Evolutionary conservation across 495 filamentous ascomycete genomes (phyloP), one percentile per base, ranked within the genome.

Genomic region (Neurospora sp.): DNA sequence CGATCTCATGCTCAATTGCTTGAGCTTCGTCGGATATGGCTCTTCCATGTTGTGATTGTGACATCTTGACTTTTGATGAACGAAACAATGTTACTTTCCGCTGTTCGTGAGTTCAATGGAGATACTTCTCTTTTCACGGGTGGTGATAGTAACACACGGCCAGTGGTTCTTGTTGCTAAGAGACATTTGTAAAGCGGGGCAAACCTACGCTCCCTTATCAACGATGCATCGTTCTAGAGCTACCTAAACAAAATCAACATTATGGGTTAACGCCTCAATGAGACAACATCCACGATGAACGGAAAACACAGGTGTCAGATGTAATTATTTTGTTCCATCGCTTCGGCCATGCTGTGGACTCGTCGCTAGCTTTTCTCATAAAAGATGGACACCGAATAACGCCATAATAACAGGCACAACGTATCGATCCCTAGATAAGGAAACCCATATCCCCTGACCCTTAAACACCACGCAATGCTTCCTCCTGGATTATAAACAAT

Each of bases 1-100:
- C 78, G 59, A 86, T 81, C 40, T 83, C 81, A 45, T 70, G 38
- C 21, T 78, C 76, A 66, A 81, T 70, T 0, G 76, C 75, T 11
- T 74, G 71, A 7, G 69, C 70, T 3, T 71, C 70, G 59, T 37
- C 15, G 15, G 17, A 5, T 37, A 36, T 17, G 0, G 70, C 28
- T 62, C 2, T 15, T 19, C 31, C 9, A 7, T 38, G 2, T 10
- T 42, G 39, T 36, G 28, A 36, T 70, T 37, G 70, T 62, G 54
- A 34, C 54, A 62, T 62, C 5, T 19, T 62, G 15, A 62, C 15
- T 10, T 7, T 45, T 45, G 42, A 45, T 3, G 42, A 45, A 45
- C 7, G 19, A 45, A 45, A 3, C 19, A 45, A 4, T 7, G 48
- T 28, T 3, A 15, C 5, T 24, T 19, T 34, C 24, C 0, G 15